Conservation (phyloP, 2,329 filamentous ascomycete species). For the Colletotrichum siamense region DNA sequence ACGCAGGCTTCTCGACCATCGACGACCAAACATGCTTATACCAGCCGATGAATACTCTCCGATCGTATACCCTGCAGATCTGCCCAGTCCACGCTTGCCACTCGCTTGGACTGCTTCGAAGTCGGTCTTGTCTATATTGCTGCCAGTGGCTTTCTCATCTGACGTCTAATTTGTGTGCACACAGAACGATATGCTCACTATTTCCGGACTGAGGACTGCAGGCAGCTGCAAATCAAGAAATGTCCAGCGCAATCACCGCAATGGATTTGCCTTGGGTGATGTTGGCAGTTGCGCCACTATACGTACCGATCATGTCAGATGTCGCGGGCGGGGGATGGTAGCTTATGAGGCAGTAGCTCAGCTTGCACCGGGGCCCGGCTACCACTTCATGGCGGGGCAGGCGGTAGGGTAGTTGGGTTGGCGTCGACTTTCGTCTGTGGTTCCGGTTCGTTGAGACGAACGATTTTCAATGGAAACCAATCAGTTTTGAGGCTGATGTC, state of each 20-base stretch:
- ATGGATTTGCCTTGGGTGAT: neutral
- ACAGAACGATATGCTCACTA: neutral
- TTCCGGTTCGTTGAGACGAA: neutral
- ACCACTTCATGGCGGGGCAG: neutral
- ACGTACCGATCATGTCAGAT: neutral
- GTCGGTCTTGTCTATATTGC: neutral
- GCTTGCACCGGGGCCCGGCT: neutral
- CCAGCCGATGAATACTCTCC: neutral
- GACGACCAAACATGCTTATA: neutral
- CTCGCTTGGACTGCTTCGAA: neutral
- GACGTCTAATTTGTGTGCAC: neutral
- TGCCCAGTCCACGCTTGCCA: neutral
- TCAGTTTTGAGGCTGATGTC: neutral
- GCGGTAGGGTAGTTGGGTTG: neutral
- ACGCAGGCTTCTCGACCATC: neutral
- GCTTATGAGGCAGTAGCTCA: no score
- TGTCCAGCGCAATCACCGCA: neutral
- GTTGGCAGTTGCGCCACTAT: neutral
- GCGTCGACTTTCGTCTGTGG: neutral
- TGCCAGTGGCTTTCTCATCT: neutral
- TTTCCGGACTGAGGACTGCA: neutral
- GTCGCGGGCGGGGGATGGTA: neutral
- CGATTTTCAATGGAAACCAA: neutral
- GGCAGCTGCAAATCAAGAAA: neutral
- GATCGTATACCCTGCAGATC: neutral